Base-by-base conservation (phyloP, 306 rosid genomes). In the Prunus mume region DNA sequence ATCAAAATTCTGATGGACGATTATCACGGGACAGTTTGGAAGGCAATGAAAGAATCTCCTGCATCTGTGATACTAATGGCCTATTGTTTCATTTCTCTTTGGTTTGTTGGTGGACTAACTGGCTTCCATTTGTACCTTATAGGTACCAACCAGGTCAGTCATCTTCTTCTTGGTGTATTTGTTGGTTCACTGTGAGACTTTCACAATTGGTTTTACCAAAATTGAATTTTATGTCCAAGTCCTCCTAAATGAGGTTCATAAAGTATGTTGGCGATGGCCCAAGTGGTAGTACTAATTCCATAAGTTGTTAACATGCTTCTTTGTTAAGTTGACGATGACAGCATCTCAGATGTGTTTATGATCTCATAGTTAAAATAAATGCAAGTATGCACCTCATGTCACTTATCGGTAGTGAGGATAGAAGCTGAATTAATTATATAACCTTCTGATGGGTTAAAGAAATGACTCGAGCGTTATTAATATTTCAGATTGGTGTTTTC, bases 21-120 rank as follows among this genome's bases (percentile, higher is more conserved):
- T 68, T 28, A 86, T 65, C 76, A 85, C 0, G 75, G 96, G 78
- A 85, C 93, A 45, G 93, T 93, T 72, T 91, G 96, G 98, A 90
- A 79, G 84, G 98, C 96, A 17, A 89, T 93, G 88, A 86, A 84
- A 88, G 91, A 93, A 65, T 93, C 98, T 61, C 98, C 97, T 58
- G 89, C 89, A 30, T 91, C 98, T 41, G 91, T 91, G 79, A 82
- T 93, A 73, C 84, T 93, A 72, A 91, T 93, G 93, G 91, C 83
- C 45, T 93, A 88, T 77, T 91, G 91, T 83, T 93, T 90, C 84
- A 83, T 93, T 76, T 86, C 96, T 47, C 82, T 91, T 55, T 93
- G 97, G 98, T 93, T 93, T 82, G 96, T 93, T 81, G 98, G 97
- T 80, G 98, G 98, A 65, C 84, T 93, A 72, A 91, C 97, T 38